Evolutionary conservation across 2,329 filamentous ascomycete genomes (phyloP).

Genomic region (Parastagonospora avenae): DNA sequence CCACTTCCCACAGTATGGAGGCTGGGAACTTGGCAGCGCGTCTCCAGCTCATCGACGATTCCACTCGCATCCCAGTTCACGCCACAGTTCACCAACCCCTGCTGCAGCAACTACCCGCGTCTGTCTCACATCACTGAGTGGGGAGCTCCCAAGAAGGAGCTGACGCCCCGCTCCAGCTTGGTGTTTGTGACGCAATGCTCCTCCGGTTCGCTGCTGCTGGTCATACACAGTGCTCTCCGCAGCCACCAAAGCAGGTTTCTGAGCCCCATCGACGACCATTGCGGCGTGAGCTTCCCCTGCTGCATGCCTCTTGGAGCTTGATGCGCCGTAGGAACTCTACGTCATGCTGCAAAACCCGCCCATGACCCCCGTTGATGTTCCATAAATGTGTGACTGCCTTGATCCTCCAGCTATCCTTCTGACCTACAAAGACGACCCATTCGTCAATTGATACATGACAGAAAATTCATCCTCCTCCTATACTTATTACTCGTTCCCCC

Average conservation of each 20-base stretch:
- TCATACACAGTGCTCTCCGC: conserved; percentile 30
- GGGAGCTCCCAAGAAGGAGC: conserved; percentile 29
- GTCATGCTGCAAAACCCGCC: conserved; percentile 37
- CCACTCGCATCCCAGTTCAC: conserved; percentile 24
- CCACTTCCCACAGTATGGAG: conserved; percentile 18
- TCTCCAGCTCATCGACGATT: conserved; percentile 41
- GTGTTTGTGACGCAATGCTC: conserved; percentile 44
- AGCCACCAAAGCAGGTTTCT: conserved; percentile 47
- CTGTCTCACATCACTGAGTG: conserved; percentile 35
- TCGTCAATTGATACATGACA: conserved; percentile 54
- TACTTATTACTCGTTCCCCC: conserved; percentile 59
- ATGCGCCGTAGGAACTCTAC: conserved; percentile 30
- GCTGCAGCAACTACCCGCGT: conserved; percentile 26
- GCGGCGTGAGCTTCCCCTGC: conserved; percentile 45
- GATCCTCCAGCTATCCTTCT: conserved; percentile 17
- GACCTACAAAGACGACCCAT: conserved; percentile 40
- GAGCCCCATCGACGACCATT: conserved; percentile 23
- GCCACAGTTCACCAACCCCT: conserved; percentile 35
- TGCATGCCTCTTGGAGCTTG: conserved; percentile 23
- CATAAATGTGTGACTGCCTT: conserved; percentile 39
- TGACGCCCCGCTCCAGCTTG: conserved; percentile 41
- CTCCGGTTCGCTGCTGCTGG: conserved; percentile 27
- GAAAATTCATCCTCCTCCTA: conserved; percentile 54
- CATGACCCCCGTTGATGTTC: conserved; percentile 19
- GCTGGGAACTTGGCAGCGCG: conserved; percentile 26